Evolutionary conservation across 1,139 yeast genomes (phyloP), one percentile per base, ranked within the genome.

Genomic region (Yamadazyma spencermartinsiae): DNA sequence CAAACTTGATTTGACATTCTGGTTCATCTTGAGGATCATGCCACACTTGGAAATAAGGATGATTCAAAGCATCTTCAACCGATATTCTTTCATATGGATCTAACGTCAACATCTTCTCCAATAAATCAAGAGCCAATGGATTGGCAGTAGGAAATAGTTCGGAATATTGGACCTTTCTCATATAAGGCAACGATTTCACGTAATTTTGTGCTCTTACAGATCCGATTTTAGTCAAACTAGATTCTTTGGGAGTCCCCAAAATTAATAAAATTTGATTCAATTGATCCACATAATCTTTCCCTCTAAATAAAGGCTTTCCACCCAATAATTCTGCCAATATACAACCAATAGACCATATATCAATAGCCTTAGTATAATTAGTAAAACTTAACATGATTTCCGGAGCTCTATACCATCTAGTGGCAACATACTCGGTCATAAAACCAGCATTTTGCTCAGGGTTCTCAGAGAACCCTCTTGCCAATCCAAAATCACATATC

Each of bases 371-470:
- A 4, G 97, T 86, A 63, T 92, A 92, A 45, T 89, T 86, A 55
- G 92, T 92, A 62, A 87, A 88, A 52, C 94, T 82, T 41, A 92
- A 74, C 92, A 92, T 92, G 61, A 92, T 88, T 59, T 92, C 98
- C 0, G 98, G 98, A 1, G 98, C 98, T 48, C 98, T 72, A 63
- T 92, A 92, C 98, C 98, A 92, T 57, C 98, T 74, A 1, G 98
- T 90, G 21, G 98, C 98, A 23, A 92, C 98, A 60, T 92, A 92
- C 59, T 92, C 98, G 0, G 98, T 92, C 73, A 90, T 68, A 54
- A 85, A 89, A 12, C 96, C 96, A 24, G 89, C 87, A 53, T 92
- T 90, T 49, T 82, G 85, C 46, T 83, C 94, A 0, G 90, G 86
- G 50, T 86, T 86, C 45, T 79, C 82, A 19, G 89, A 80, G 58